Evolutionary conservation across 2,329 filamentous ascomycete species (phyloP).

Genomic region (Gliomastix tumulicola): DNA sequence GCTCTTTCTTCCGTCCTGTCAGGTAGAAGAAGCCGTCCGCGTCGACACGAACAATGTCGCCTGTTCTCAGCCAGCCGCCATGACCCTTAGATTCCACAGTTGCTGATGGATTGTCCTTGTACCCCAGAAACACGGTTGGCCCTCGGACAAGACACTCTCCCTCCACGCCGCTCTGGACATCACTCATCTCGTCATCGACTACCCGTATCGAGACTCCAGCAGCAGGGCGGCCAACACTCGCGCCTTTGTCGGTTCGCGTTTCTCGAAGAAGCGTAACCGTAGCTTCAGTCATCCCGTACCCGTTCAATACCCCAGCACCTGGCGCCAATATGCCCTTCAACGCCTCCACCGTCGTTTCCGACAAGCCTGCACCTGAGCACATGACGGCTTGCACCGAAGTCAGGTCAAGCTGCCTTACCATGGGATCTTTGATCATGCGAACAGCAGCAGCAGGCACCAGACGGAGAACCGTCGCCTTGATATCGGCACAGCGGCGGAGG

Average conservation of each 20-base stretch:
- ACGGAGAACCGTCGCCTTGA: slow-evolving; percentile 11
- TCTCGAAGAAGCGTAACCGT: slow-evolving; percentile 12
- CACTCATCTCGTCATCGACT: slow-evolving; percentile 17
- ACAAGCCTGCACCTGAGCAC: slow-evolving; percentile 12
- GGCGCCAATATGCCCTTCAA: slow-evolving; percentile 7
- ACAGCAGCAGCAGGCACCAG: slow-evolving; percentile 13
- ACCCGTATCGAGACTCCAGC: slow-evolving; percentile 13
- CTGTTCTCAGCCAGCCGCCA: slow-evolving; percentile 20
- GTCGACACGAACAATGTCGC: slow-evolving; percentile 18
- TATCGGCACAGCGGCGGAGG: slow-evolving; percentile 9
- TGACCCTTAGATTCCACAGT: slow-evolving; percentile 14
- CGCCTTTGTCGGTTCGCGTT: slow-evolving; percentile 8
- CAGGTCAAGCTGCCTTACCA: slow-evolving; percentile 7
- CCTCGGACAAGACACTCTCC: slow-evolving; percentile 18
- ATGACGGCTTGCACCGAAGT: slow-evolving; percentile 8
- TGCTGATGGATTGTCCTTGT: slow-evolving; percentile 16
- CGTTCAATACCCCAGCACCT: slow-evolving; percentile 10
- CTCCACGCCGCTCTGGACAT: slow-evolving; percentile 15
- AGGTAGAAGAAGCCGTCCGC: slow-evolving; percentile 19
- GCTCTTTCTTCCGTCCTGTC: slow-evolving; percentile 40
- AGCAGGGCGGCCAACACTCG: slow-evolving; percentile 10
- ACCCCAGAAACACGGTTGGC: slow-evolving; percentile 17
- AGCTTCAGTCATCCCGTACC: slow-evolving; percentile 15
- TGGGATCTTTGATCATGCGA: slow-evolving; percentile 11
- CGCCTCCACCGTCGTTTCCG: slow-evolving; percentile 8